Evolutionary conservation across 257 asterid species (phyloP), one percentile per base, ranked within the genome.

Genomic region (Anisodus acutangulus): DNA sequence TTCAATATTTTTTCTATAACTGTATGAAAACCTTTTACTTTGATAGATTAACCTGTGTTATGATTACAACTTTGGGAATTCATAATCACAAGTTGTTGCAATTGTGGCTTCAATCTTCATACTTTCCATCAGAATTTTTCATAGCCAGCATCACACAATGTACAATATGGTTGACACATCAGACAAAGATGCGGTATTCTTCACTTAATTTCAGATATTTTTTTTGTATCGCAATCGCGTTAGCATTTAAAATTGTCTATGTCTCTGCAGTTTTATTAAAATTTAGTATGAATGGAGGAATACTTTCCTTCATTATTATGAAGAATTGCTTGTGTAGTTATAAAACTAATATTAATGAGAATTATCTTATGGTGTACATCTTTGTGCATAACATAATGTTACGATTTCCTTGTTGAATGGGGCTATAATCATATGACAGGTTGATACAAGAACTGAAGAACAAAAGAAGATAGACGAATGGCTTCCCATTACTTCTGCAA

Each of bases 401-500:
- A 3, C 1, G 17, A 15, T 41, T 45, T 37, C 3, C 6, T 76
- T 3, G 10, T 47, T 47, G 1, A 17, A n/a, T 70, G 45, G n/a
- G 45, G 8, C 0, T 35, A 15, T 63, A 63, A 22, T 63, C 2
- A 63, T 19, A 76, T 58, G 83, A 41, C 58, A 87, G 91, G 81
- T 10, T 64, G 88, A 86, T 10, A 88, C 83, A 80, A 58, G 54
- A 84, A 70, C 89, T 8, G 85, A 80, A 15, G 85, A 86, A 80
- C 68, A 90, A 63, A 84, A 11, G 67, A 90, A 86, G 15, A 89
- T 90, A 19, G 91, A 90, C 9, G 90, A 85, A 15, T 90, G 93
- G 93, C 90, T 88, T 78, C 91, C 93, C 0, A 87, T 90, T 41
- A 87, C 89, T 16, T 83, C 89, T 16, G 85, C 90, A 8, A 87